These are phyloP conservation scores for Globisporangium megalacanthum DNA, from an alignment of 352 stramenopile species.

Conservation along the genomic window DNA sequence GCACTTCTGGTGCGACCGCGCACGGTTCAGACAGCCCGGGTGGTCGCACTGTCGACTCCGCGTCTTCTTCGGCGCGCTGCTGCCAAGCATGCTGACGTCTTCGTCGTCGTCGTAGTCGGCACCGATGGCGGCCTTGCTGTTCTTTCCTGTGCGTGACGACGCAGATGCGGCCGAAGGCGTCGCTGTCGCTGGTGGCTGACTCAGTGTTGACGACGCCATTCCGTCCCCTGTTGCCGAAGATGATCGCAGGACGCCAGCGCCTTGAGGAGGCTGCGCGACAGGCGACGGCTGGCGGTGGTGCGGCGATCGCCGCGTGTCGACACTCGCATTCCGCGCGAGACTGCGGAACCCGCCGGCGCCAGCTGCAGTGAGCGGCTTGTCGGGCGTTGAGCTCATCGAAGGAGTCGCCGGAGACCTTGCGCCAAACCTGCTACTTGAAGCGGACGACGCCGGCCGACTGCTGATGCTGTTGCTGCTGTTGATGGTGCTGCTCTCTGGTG, in stretches of 20 bases:
- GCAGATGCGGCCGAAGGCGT: constrained; percentile 1
- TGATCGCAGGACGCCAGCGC: neutral
- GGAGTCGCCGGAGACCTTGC: neutral
- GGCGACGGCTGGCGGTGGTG: constrained; percentile 4
- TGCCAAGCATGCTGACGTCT: constrained; percentile 11
- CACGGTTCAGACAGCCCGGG: constrained; percentile 69
- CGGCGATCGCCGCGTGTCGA: constrained; percentile 33
- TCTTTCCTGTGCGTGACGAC: constrained; percentile 1
- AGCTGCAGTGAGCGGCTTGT: constrained; percentile 3
- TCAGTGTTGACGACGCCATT: constrained; percentile 1
- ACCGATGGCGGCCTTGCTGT: neutral
- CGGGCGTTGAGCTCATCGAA: constrained; percentile 2
- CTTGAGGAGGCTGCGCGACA: constrained; percentile 2
- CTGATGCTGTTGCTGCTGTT: constrained; percentile 1
- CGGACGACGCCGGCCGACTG: neutral
- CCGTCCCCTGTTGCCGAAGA: neutral
- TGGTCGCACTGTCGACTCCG: constrained; percentile 65
- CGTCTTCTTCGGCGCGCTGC: constrained; percentile 16
- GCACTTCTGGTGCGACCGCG: constrained; percentile 82
- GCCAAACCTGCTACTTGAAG: neutral
- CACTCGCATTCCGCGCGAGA: constrained; percentile 27
- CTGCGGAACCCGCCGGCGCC: constrained; percentile 24
- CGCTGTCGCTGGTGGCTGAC: constrained; percentile 1
- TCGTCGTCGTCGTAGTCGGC: constrained; percentile 1
- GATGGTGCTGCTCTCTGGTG: constrained; percentile 5